Percentiles rank a stretch among this genome's conserved stretches.
phyloP scores from a whole-genome alignment of 345 rosid genomes.

The Eucalyptus grandis region DNA sequence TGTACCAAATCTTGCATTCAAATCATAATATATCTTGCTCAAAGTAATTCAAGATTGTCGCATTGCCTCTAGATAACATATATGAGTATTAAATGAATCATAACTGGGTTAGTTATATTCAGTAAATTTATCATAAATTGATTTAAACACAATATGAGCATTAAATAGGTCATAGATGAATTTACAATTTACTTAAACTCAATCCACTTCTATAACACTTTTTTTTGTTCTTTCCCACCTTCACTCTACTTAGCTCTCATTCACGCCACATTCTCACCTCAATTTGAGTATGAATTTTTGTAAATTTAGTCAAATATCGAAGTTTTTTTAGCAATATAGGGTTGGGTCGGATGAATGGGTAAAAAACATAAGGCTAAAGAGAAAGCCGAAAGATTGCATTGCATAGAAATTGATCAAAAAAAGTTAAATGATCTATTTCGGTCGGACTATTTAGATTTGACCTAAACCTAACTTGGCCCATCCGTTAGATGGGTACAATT shows the following conservation, averaged over 20 bases:
- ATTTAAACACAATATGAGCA: accelerated
- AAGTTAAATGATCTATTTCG: background rate
- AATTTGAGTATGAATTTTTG: accelerated
- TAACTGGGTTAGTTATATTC: background rate
- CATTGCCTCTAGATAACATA: no score
- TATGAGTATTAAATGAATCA: background rate
- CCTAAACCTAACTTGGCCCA: accelerated
- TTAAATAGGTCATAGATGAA: no score
- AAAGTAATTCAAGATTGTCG: background rate
- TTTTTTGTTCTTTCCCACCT: background rate
- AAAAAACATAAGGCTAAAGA: no score
- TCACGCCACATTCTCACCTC: accelerated
- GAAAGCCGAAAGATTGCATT: background rate
- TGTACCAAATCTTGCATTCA: background rate
- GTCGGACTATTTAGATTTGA: background rate
- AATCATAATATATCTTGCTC: background rate
- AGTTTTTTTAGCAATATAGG: background rate
- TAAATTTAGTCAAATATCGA: no score
- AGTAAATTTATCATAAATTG: no score
- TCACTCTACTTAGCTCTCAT: background rate
- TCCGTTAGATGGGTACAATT: accelerated
- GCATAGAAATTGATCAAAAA: no score
- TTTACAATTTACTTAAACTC: no score
- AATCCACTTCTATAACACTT: no score
- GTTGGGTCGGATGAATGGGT: accelerated